Base-by-base conservation (phyloP, 2,329 filamentous ascomycete genomes). In the Beauveria scarabaeidicola region DNA sequence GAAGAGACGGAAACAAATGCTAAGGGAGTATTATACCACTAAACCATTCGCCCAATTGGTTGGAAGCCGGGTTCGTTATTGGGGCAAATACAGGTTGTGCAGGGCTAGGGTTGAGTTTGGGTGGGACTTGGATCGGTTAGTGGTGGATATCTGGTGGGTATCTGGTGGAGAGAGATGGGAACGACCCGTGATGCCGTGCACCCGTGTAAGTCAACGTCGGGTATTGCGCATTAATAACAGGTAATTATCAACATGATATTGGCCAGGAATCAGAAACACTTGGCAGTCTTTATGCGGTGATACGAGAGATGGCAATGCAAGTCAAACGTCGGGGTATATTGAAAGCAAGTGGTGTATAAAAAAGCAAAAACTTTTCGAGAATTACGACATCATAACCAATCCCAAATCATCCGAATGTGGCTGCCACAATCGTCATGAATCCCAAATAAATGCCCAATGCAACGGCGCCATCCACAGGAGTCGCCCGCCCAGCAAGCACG, bases 21-120 rank as follows among this genome's bases (percentile, higher is more conserved):
- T 61, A 61, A 61, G 60, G 60, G 60, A 61, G 60, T 61, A 61
- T 61, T 61, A 59, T 61, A 61, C 60, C 60, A 61, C 60, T 61
- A 61, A 61, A 61, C 60, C 60, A 61, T 61, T 61, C 60, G 60
- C 60, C 60, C 60, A 52, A 59, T 59, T 53, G 56, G 50, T 46
- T 58, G 50, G 25, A 15, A 27, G 29, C 51, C 25, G 55, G 27
- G 36, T 27, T 53, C 21, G 41, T 47, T 61, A 61, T 59, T 59
- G 3, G 17, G 19, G n/a, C 25, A 58, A 41, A 54, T 59, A 61
- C 55, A 56, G 55, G 25, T 51, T 44, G 51, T 56, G 60, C 55
- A 48, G 53, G 43, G 54, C 51, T 61, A 54, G 54, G 59, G 17
- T 44, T 60, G 11, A 17, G 29, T 32, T 46, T 50, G 2, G 32